Percentiles rank a stretch among this genome's conserved stretches.
phyloP scores from a whole-genome alignment of 75 land plant genomes.

The Cupressus sempervirens region DNA sequence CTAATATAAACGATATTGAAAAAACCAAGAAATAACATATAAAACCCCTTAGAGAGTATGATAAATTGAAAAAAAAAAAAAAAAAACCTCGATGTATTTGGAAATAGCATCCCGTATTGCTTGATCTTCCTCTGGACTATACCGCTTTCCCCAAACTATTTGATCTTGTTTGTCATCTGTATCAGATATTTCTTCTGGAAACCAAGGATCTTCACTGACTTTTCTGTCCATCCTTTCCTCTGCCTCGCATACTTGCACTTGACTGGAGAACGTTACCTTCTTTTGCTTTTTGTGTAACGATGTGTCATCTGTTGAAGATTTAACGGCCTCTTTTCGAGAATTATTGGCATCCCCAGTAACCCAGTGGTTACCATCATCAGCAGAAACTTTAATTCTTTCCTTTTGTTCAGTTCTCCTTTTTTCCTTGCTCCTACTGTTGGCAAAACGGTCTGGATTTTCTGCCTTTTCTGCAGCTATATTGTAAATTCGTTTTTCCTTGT shows the following conservation, averaged over 20 bases:
- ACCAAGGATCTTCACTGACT: not conserved
- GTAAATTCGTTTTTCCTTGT: too few relatives aligned
- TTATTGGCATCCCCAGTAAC: not conserved
- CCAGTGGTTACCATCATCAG: not conserved
- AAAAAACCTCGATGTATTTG: slow-evolving; percentile 1
- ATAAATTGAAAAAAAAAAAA: not conserved
- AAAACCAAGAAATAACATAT: not conserved
- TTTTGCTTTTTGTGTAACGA: not conserved
- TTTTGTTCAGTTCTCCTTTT: not conserved
- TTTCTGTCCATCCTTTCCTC: not conserved
- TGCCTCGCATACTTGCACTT: not conserved
- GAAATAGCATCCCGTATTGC: not conserved
- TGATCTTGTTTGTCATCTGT: not conserved
- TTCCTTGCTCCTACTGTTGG: not conserved
- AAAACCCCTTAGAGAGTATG: not conserved
- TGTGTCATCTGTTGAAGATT: not conserved
- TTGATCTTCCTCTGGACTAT: not conserved
- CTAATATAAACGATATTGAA: not conserved
- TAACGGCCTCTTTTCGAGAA: not conserved
- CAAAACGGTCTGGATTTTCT: not conserved
- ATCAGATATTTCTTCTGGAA: not conserved
- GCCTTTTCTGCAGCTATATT: not conserved
- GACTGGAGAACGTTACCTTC: slow-evolving; percentile 1
- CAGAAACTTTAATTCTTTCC: not conserved
- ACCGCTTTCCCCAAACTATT: not conserved